These are phyloP conservation scores for Grosmannia clavigera DNA, from an alignment of 2,329 filamentous ascomycete genomes.

Conservation along the genomic window DNA sequence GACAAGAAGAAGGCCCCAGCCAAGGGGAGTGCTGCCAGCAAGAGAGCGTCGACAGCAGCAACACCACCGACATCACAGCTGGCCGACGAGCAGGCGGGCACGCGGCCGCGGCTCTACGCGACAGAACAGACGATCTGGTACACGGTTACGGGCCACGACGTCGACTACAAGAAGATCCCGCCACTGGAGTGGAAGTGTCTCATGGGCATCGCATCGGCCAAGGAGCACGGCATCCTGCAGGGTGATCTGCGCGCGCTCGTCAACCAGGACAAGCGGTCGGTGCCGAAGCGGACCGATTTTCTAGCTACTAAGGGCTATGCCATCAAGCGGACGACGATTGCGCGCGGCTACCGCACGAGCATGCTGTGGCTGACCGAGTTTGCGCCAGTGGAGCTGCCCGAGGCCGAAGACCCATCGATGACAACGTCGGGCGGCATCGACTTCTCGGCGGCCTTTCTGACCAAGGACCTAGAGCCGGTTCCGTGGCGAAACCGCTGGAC, in stretches of 20 bases:
- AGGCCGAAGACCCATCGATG: neutral
- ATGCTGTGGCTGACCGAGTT: constrained; percentile 48
- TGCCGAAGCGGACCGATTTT: constrained; percentile 48
- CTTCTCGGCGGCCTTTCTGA: constrained; percentile 19
- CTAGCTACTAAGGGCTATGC: constrained; percentile 50
- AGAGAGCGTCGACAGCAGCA: neutral
- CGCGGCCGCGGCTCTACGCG: constrained; percentile 29
- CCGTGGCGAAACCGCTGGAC: constrained; percentile 45
- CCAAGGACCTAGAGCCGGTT: constrained; percentile 36
- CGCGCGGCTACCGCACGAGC: constrained; percentile 48
- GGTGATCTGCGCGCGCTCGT: constrained; percentile 45
- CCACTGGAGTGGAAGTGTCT: constrained; percentile 47
- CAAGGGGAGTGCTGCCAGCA: neutral
- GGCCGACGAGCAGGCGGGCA: constrained; percentile 3
- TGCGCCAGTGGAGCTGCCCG: constrained; percentile 28
- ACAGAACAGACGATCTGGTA: constrained; percentile 47
- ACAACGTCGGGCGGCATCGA: constrained; percentile 15
- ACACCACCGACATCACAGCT: neutral
- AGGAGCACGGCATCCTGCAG: constrained; percentile 44
- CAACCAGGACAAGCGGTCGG: constrained; percentile 50
- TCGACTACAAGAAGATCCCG: constrained; percentile 46
- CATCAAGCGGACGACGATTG: constrained; percentile 45
- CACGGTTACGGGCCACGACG: constrained; percentile 44
- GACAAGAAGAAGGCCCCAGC: neutral
- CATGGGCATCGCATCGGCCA: constrained; percentile 42